These are phyloP conservation scores for Spinacia oleracea DNA, from an alignment of 179 eudicot species.

Conservation along the genomic window DNA sequence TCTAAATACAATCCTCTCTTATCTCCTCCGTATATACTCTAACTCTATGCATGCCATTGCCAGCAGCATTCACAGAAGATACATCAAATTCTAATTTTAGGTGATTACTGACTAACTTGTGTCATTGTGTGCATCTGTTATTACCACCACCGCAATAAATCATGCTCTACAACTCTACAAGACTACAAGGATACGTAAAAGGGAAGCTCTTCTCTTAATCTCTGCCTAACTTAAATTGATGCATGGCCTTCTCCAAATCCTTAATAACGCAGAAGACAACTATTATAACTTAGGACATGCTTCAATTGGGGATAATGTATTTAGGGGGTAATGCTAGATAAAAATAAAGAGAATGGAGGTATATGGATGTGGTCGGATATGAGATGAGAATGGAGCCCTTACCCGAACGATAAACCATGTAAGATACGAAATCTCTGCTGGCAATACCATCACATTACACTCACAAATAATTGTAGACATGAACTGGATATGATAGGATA, in stretches of 20 bases:
- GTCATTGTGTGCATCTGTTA: too few species aligned
- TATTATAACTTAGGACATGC: too few species aligned
- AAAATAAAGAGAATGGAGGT: too few species aligned
- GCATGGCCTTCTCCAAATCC: neutral
- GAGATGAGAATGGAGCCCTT: too few species aligned
- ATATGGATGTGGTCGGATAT: too few species aligned
- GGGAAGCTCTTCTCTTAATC: neutral
- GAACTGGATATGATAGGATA: too few species aligned
- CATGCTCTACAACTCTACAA: neutral
- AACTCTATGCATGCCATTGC: neutral
- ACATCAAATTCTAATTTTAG: neutral
- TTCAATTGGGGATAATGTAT: too few species aligned
- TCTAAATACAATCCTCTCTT: neutral
- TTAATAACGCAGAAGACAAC: neutral
- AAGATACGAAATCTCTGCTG: neutral
- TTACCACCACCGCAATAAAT: neutral
- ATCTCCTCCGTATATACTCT: neutral
- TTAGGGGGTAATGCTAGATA: too few species aligned
- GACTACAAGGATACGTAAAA: neutral
- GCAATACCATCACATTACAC: too few species aligned
- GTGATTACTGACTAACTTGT: too few species aligned
- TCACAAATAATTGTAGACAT: too few species aligned
- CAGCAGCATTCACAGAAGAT: neutral
- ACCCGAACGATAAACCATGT: neutral
- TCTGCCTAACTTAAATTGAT: neutral